phyloP scores from a whole-genome alignment of 176 grass and related monocot species.

The Paspalum notatum region DNA sequence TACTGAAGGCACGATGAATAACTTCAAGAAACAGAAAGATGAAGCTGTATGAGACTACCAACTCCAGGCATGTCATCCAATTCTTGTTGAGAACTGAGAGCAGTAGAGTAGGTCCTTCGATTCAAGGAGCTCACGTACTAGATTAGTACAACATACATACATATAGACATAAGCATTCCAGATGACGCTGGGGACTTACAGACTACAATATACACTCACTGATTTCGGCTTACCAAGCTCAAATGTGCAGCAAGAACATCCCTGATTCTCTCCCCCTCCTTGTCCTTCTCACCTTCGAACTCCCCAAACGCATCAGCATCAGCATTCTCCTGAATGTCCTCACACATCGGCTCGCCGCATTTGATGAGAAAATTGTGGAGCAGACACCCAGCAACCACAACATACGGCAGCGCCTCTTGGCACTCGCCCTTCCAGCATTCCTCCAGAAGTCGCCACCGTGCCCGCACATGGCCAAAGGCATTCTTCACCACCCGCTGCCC shows the following conservation, averaged over 20 bases:
- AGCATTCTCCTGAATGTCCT: constrained; percentile 16
- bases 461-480: constrained; percentile 62
- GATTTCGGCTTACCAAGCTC: constrained; percentile 55
- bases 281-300: constrained; percentile 71
- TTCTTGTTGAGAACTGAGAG: constrained; percentile 28
- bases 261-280: constrained; percentile 73
- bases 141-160: constrained; percentile 36
- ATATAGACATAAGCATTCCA: constrained; percentile 34
- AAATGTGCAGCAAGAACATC: constrained; percentile 78
- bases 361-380: constrained; percentile 90
- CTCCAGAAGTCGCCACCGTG: constrained; percentile 75
- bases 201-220: constrained; percentile 26
- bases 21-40: not conserved
- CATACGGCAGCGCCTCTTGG: constrained; percentile 77
- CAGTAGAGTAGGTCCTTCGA: not conserved
- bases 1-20: not conserved
- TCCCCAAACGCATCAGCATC: constrained; percentile 51
- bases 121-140: constrained; percentile 19
- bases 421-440: constrained; percentile 83
- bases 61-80: not conserved
- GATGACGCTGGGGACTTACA: constrained; percentile 21
- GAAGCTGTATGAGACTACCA: not conserved
- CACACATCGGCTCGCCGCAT: constrained; percentile 53
- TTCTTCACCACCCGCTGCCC: constrained; percentile 58
- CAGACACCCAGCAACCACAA: constrained; percentile 68